Percentiles rank a stretch among this genome's conserved stretches.
These are phyloP conservation scores for Cytospora piceae DNA, from an alignment of 2,329 filamentous ascomycete genomes.

Conservation along the genomic window DNA sequence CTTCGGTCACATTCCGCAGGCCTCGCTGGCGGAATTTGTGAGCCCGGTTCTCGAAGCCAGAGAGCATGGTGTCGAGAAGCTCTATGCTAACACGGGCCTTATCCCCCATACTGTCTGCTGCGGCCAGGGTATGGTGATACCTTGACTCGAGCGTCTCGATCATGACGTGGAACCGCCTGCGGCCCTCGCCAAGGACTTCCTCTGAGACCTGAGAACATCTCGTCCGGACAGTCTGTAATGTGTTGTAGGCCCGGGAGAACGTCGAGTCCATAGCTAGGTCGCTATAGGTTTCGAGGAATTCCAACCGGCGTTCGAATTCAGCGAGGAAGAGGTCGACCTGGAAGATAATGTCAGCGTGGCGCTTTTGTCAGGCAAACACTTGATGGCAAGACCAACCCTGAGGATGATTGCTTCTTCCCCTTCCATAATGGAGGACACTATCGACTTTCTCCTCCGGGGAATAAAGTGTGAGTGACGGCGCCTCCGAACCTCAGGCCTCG, in stretches of 20 bases:
- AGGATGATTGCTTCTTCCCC: conserved; percentile 64
- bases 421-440: conserved; percentile 65
- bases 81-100: conserved; percentile 88
- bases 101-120: conserved; percentile 85
- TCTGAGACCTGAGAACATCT: conserved; percentile 89
- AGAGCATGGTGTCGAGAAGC: conserved; percentile 81
- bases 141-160: conserved; percentile 88
- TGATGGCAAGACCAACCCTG: conserved; percentile 46
- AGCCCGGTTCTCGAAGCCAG: conserved; percentile 82
- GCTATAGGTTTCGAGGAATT: conserved; percentile 86
- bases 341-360: background rate
- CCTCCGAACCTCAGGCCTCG: conserved; percentile 43
- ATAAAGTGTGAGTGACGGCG: conserved; percentile 62
- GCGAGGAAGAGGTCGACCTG: conserved; percentile 80
- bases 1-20: conserved; percentile 64
- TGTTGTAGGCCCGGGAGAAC: conserved; percentile 82
- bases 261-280: conserved; percentile 82
- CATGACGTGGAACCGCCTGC: conserved; percentile 81
- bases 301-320: conserved; percentile 83
- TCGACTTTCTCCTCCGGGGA: conserved; percentile 57
- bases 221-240: conserved; percentile 82
- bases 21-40: conserved; percentile 80
- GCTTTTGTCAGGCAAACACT: conserved; percentile 10
- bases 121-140: conserved; percentile 83
- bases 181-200: conserved; percentile 85